A percentile compares a stretch with the other conserved stretches of the same genome.
Evolutionary conservation across 1,139 yeast genomes (phyloP).

Genomic region (Kodamaea sp.): DNA sequence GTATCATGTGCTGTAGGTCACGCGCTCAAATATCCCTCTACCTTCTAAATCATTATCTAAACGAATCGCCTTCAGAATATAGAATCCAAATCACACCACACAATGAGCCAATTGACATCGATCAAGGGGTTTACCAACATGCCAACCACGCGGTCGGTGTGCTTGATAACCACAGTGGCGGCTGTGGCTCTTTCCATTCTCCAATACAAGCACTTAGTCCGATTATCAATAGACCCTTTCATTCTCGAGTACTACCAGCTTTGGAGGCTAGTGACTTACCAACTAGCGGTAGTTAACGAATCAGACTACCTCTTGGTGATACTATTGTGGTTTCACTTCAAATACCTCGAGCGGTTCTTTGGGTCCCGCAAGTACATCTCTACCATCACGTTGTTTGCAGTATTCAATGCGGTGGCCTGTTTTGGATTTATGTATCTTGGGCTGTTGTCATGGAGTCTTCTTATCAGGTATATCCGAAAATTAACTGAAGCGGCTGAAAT

Average conservation of each 20-base stretch:
- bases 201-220: constrained; percentile 55
- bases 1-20: too few relatives aligned
- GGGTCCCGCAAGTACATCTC: constrained; percentile 63
- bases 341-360: constrained; percentile 63
- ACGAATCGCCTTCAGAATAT: not conserved
- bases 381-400: constrained; percentile 30
- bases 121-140: constrained; percentile 62
- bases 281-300: constrained; percentile 60
- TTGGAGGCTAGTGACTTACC: constrained; percentile 64
- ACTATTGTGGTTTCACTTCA: constrained; percentile 57
- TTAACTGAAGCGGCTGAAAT: constrained; percentile 30
- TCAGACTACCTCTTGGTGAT: constrained; percentile 59
- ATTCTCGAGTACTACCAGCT: constrained; percentile 61
- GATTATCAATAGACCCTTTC: constrained; percentile 59
- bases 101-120: constrained; percentile 19
- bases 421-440: constrained; percentile 41
- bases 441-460: constrained; percentile 20
- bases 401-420: constrained; percentile 37
- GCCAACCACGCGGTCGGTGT: constrained; percentile 54
- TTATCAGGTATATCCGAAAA: not conserved
- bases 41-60: too few relatives aligned
- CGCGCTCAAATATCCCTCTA: too few relatives aligned
- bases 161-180: constrained; percentile 39
- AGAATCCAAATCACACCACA: not conserved
- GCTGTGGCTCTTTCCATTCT: constrained; percentile 59